Evolutionary conservation across 495 filamentous ascomycete genomes (phyloP), one percentile per base, ranked within the genome.

Genomic region (Neurospora terricola): DNA sequence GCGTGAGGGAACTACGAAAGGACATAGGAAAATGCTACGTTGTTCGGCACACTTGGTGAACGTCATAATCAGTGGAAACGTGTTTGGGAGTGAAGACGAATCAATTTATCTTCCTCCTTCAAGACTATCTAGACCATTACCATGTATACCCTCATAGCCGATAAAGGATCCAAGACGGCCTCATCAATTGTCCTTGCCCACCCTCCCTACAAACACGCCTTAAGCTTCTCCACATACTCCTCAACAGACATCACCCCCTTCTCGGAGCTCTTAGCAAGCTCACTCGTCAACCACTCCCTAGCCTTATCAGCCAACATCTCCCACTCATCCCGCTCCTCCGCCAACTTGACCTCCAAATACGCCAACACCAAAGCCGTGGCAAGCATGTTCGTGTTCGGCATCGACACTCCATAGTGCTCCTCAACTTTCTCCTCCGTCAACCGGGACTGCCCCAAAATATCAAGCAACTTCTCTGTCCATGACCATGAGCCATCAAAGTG

Each of bases 291-390:
- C 85, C 86, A 87, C 21, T 38, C 76, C 74, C 38, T 78, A 2
- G 84, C 87, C 79, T 88, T 88, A 34, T 83, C 82, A 7, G 80
- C 85, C 72, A 88, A 36, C 80, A 90, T 80, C 76, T 88, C 87
- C 89, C 88, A 90, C 30, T 81, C 78, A n/a, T 84, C 85, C 78
- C 80, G 77, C 69, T 83, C 76, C 6, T 72, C 79, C 0, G 5
- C 71, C 69, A 87, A 69, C 72, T 80, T 83, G 38, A 62, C 73
- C 76, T 86, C 81, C 40, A 91, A 77, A 71, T 78, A 89, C 6
- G 76, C 83, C 66, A 90, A 70, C 10, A 83, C 87, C 45, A 89
- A 70, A 16, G 84, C 76, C 8, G 90, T 91, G 5, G 85, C 84
- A 36, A 84, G 72, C 11, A 76, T 45, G 6, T 76, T 73, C 16